Percentiles rank a stretch among this genome's conserved stretches.
phyloP scores from a whole-genome alignment of 352 stramenopile species.

The Phytophthora sojae region DNA sequence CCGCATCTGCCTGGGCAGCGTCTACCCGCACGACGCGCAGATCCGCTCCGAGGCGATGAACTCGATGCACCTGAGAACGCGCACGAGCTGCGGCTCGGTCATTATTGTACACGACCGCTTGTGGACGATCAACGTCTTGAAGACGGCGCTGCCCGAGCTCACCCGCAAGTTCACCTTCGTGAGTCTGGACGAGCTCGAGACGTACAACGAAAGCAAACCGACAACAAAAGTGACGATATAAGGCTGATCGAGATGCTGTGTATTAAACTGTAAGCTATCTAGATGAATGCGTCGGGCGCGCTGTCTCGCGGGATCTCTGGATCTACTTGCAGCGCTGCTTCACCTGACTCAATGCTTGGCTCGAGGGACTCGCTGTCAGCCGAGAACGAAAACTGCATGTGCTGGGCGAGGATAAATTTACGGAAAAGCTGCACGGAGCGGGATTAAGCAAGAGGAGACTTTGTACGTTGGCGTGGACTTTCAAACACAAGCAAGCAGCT shows the following conservation, averaged over 20 bases:
- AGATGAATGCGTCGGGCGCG: constrained; percentile 29
- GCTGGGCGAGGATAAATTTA: constrained; percentile 57
- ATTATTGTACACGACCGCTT: constrained; percentile 87
- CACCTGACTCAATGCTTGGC: constrained; percentile 1
- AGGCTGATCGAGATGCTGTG: not conserved
- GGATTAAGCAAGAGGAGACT: not conserved
- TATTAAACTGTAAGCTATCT: not conserved
- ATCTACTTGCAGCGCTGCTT: constrained; percentile 5
- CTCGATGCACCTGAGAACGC: constrained; percentile 56
- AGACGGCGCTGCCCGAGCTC: constrained; percentile 59
- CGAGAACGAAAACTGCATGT: constrained; percentile 48
- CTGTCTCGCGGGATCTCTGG: constrained; percentile 9
- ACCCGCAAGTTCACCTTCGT: constrained; percentile 67
- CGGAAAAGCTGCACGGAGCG: constrained; percentile 56
- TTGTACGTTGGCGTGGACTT: not conserved
- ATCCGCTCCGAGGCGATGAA: constrained; percentile 80
- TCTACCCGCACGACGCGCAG: constrained; percentile 89
- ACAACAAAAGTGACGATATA: constrained; percentile 29
- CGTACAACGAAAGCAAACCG: constrained; percentile 30
- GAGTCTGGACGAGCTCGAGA: constrained; percentile 68
- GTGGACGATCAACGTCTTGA: constrained; percentile 83
- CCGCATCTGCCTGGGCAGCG: constrained; percentile 84
- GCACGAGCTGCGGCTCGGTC: constrained; percentile 74
- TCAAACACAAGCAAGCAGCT: constrained; percentile 5
- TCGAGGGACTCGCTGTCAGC: constrained; percentile 3